Percentiles rank a stretch among this genome's conserved stretches.
Conservation (phyloP, 371 early-diverging fungal species). For the Haplosporangium sp. region DNA sequence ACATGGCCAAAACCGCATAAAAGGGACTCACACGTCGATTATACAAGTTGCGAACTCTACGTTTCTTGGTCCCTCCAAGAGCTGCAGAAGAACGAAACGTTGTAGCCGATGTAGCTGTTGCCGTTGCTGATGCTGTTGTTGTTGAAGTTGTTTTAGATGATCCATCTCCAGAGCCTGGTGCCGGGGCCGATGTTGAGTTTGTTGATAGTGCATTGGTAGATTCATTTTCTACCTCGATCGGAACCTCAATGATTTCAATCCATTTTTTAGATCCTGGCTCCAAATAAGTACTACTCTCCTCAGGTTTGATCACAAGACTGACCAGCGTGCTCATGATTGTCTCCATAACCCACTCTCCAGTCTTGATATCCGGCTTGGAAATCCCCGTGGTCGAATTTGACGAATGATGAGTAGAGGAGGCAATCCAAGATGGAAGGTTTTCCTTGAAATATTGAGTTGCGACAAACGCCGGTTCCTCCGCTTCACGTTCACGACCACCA, state of each 20-base stretch:
- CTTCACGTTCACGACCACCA: constrained; percentile 16
- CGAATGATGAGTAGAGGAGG: too few species aligned
- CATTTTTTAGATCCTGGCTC: constrained; percentile 39
- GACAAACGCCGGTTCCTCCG: not conserved
- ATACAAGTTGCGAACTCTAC: constrained; percentile 34
- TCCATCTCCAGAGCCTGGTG: not conserved
- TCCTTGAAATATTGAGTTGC: constrained; percentile 1
- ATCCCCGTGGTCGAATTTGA: too few species aligned
- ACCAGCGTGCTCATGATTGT: constrained; percentile 45
- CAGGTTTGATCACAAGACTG: constrained; percentile 46
- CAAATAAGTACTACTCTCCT: constrained; percentile 27
- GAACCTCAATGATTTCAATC: constrained; percentile 30
- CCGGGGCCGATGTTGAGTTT: not conserved
- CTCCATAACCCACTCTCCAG: constrained; percentile 39
- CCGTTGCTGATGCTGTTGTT: not conserved
- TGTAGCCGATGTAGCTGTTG: not conserved
- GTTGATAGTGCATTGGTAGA: not conserved
- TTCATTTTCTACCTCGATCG: not conserved
- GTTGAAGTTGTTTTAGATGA: not conserved
- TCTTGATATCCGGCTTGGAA: constrained; percentile 10
- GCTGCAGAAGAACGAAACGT: constrained; percentile 20
- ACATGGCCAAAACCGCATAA: constrained; percentile 43
- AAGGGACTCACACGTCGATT: constrained; percentile 54
- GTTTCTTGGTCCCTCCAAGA: constrained; percentile 31
- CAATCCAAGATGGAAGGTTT: not conserved